These are phyloP conservation scores for Haplographium delicatum DNA, from an alignment of 495 filamentous ascomycete species.

Conservation along the genomic window DNA sequence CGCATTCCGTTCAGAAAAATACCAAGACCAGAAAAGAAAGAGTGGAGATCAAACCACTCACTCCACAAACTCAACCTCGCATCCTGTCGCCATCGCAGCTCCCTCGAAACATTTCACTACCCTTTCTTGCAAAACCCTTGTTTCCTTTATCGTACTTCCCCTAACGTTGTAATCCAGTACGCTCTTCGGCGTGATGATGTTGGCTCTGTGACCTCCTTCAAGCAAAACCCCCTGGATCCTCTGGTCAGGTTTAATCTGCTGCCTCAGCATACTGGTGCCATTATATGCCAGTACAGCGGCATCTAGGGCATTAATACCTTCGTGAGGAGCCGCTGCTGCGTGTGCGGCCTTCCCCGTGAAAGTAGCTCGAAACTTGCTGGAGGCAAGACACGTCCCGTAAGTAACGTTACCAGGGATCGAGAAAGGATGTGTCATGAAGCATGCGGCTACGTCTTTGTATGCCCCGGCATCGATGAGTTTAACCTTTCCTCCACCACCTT, in stretches of 20 bases:
- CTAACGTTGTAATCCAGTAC: constrained; percentile 53
- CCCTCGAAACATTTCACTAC: constrained; percentile 53
- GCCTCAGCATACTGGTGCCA: constrained; percentile 14
- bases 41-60: constrained; percentile 2
- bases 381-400: constrained; percentile 44
- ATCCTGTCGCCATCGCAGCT: constrained; percentile 51
- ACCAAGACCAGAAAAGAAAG: too few relatives aligned
- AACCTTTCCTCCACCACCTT: constrained; percentile 64
- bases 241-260: constrained; percentile 26
- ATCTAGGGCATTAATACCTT: constrained; percentile 20
- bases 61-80: constrained; percentile 41
- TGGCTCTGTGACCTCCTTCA: constrained; percentile 41
- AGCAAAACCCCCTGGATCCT: constrained; percentile 41
- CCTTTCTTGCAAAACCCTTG: constrained; percentile 42
- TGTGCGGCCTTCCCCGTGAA: constrained; percentile 42
- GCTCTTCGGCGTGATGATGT: constrained; percentile 51
- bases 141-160: constrained; percentile 35
- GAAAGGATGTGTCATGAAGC: constrained; percentile 55
- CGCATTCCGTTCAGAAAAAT: too few relatives aligned
- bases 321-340: constrained; percentile 48
- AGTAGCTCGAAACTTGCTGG: constrained; percentile 40
- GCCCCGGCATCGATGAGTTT: constrained; percentile 57
- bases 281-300: constrained; percentile 19
- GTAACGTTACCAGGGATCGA: constrained; percentile 27
- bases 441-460: constrained; percentile 60